Evolutionary conservation across 163 green algal genomes (phyloP), one percentile per base, ranked within the genome.

Genomic region (Scenedesmus sp.): DNA sequence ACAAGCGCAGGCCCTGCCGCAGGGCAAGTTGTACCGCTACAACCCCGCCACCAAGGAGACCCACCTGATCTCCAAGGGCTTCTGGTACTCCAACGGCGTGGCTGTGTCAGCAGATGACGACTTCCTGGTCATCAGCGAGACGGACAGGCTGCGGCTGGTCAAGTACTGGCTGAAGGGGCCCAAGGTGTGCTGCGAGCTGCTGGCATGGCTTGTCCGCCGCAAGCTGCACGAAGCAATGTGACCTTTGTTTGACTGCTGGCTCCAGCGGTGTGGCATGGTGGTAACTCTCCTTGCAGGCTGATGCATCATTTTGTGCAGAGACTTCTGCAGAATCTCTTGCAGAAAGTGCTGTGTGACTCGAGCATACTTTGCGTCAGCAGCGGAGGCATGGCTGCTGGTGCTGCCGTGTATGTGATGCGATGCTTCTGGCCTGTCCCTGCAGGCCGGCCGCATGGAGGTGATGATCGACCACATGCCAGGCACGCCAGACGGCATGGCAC

Each of bases 51-150:
- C 90, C 7, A 85, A 87, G n/a, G 68, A 85, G 30, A 97, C 96
- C 2, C 78, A 89, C 37, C 80, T 96, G 84, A 87, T 98, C n/a
- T 87, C 92, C 1, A 83, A 91, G 42, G 92, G 53, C 30, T 87
- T 89, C 33, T 94, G 59, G 53, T 95, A 93, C 37, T 90, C 95
- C 51, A 98, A 98, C 70, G 97, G 97, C 53, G 95, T 98, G 35
- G 95, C 97, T 15, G 85, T 98, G 44, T 83, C 93, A 0, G 73
- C 90, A 0, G 96, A 98, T 81, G 96, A 93, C 13, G 89, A 68
- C 53, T 98, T 95, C 65, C 89, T 98, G 18, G 70, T 94, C 9
- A 89, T 97, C 9, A 93, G 86, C 22, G 96, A 98, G 91, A 99
- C 96, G 0, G 94, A 86, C 68, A 82, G 91, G 16, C 86, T 95